phyloP scores from a whole-genome alignment of 2,329 filamentous ascomycete species.

The Nemania diffusa region DNA sequence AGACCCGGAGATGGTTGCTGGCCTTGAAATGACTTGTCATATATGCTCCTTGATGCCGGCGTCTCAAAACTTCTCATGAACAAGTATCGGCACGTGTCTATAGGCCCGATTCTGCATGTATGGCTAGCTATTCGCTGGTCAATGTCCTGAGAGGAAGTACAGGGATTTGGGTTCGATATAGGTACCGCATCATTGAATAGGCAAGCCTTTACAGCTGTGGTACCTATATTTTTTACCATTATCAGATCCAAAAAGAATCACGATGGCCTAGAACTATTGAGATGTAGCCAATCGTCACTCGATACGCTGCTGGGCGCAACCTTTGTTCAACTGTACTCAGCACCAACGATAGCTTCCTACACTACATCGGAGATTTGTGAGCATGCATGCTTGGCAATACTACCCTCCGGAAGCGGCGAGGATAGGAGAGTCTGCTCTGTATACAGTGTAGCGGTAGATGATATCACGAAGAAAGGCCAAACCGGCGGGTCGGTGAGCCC shows the following conservation, averaged over 20 bases:
- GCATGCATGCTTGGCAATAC: slow-evolving; percentile 8
- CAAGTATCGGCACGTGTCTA: background rate
- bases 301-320: background rate
- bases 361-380: slow-evolving; percentile 13
- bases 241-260: background rate
- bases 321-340: slow-evolving; percentile 1
- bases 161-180: background rate
- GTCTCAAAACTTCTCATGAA: background rate
- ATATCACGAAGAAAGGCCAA: slow-evolving; percentile 3
- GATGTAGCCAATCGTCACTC: background rate
- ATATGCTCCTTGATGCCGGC: background rate
- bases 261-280: background rate
- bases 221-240: background rate
- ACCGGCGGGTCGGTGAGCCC: slow-evolving; percentile 6
- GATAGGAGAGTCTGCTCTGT: background rate
- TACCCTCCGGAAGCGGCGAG: slow-evolving; percentile 4
- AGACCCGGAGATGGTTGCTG: background rate
- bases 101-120: background rate
- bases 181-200: background rate
- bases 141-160: background rate
- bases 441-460: background rate
- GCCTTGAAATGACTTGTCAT: background rate
- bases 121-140: background rate
- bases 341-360: slow-evolving; percentile 11
- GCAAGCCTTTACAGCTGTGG: background rate